Evolutionary conservation across 768 basidiomycete genomes (phyloP).

Genomic region (Fibroporia radiculosa): DNA sequence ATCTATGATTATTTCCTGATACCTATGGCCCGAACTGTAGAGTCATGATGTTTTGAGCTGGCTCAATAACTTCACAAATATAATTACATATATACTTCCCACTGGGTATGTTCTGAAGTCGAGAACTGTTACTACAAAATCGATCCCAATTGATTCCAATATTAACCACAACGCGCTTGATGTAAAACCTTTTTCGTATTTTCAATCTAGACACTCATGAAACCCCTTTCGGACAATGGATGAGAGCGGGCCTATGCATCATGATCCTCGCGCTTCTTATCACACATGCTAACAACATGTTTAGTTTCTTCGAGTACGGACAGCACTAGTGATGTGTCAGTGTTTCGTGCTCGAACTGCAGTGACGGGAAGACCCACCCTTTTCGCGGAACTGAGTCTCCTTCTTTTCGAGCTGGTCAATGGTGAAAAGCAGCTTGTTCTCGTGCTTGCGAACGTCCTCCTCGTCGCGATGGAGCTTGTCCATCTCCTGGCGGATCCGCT

Average conservation of each 20-base stretch:
- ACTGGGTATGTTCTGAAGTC: too few species aligned
- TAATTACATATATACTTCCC: too few species aligned
- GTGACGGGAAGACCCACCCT: slow-evolving; percentile 22
- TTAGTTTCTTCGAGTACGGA: slow-evolving; percentile 37
- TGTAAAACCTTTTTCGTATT: too few species aligned
- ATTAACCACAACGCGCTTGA: too few species aligned
- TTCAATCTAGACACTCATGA: neutral
- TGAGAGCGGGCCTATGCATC: slow-evolving; percentile 3
- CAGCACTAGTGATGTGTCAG: slow-evolving; percentile 24
- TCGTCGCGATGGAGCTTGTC: slow-evolving; percentile 36
- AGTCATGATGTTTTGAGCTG: too few species aligned
- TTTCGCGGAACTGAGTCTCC: slow-evolving; percentile 34
- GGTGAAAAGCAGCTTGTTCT: slow-evolving; percentile 29
- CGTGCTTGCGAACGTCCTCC: slow-evolving; percentile 32
- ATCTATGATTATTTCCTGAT: neutral
- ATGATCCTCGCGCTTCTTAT: slow-evolving; percentile 33
- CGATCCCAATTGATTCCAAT: too few species aligned
- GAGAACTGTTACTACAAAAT: too few species aligned
- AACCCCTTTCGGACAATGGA: neutral
- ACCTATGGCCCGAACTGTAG: too few species aligned
- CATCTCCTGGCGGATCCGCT: slow-evolving; percentile 30
- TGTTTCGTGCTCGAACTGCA: neutral
- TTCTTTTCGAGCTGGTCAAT: slow-evolving; percentile 34
- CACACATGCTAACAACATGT: slow-evolving; percentile 36
- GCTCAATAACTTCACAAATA: too few species aligned